Base-by-base conservation (phyloP, 768 basidiomycete genomes). In the Tylopilus rubrobrunneus region DNA sequence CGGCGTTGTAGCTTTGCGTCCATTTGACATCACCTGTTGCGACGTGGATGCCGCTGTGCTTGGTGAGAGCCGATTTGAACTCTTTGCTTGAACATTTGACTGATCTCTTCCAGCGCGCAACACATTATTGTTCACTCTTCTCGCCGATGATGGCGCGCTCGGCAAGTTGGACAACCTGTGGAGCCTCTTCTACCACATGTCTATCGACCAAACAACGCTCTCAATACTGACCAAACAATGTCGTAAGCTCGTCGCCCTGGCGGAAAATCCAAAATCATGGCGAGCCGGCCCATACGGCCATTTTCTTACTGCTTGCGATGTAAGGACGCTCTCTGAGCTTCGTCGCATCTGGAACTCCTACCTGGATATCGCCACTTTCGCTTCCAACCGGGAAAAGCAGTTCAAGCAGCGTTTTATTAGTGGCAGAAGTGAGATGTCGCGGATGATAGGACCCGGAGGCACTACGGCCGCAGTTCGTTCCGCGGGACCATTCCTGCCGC, bases 21-120 rank as follows among this genome's bases (percentile, higher is more conserved):
- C 41, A 6, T 44, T 63, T 21, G 68, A 69, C 34, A 51, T 69
- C 5, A 70, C 67, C 29, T 70, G 67, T 39, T 69, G 67, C 15
- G 67, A 70, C 27, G 49, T 70, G 7, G 67, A 69, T n/a, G 48
- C 49, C 15, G 67, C 61, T 5, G 45, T 69, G 7, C 61, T 69
- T 1, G 67, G 68, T 63, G 36, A 41, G 65, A 7, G 15, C 27
- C 14, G 11, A 19, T 45, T 12, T 15, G 7, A 25, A 21, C 29
- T 8, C 3, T 1, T 33, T 41, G 40, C 21, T 11, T 12, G 11
- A 9, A 5, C 19, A 36, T 12, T 15, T 31, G 12, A 15, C 31
- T 41, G 15, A 65, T 29, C 12, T 29, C 17, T 50, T 5, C 5
- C 29, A 71, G 67, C 67, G 0, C 63, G 69, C 17, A 70, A 69